Evolutionary conservation across 31 red algal genomes (phyloP).

Genomic region (Odonthalia washingtoniensis): DNA sequence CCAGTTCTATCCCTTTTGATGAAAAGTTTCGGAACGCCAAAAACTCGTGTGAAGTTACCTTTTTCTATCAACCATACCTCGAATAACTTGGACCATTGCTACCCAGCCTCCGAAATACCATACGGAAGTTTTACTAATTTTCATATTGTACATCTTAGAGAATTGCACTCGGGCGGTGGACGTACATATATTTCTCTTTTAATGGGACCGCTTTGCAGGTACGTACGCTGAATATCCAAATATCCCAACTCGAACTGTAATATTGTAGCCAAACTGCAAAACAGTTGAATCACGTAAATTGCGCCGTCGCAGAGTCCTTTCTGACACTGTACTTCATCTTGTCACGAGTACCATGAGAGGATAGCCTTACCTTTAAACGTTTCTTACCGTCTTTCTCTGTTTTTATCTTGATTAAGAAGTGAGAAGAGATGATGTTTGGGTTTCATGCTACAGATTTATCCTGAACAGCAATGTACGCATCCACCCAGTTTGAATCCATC

Average conservation of each 20-base stretch:
- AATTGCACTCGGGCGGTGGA: slow-evolving; percentile 3
- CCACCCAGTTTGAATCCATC: background rate
- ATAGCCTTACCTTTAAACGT: slow-evolving; percentile 23
- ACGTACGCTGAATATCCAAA: slow-evolving; percentile 28
- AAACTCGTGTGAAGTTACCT: background rate
- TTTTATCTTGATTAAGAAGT: slow-evolving; percentile 36
- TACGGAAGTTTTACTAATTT: slow-evolving; percentile 42
- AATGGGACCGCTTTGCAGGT: slow-evolving; percentile 44
- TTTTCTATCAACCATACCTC: slow-evolving; percentile 19
- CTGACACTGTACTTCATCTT: slow-evolving; percentile 3
- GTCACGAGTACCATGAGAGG: background rate
- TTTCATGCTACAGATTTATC: background rate
- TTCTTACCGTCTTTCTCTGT: background rate
- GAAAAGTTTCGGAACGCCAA: slow-evolving; percentile 29
- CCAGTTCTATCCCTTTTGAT: background rate
- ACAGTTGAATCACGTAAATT: slow-evolving; percentile 26
- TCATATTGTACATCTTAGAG: background rate
- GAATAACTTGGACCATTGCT: slow-evolving; percentile 30
- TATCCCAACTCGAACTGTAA: slow-evolving; percentile 3
- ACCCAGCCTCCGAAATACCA: slow-evolving; percentile 33
- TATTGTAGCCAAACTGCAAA: background rate
- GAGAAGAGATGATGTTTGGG: slow-evolving; percentile 27
- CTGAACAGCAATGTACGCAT: slow-evolving; percentile 3
- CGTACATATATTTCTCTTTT: too few species aligned
- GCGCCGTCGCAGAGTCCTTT: slow-evolving; percentile 41